Conservation (phyloP, 371 early-diverging fungal species). For the Smittium culicis region DNA sequence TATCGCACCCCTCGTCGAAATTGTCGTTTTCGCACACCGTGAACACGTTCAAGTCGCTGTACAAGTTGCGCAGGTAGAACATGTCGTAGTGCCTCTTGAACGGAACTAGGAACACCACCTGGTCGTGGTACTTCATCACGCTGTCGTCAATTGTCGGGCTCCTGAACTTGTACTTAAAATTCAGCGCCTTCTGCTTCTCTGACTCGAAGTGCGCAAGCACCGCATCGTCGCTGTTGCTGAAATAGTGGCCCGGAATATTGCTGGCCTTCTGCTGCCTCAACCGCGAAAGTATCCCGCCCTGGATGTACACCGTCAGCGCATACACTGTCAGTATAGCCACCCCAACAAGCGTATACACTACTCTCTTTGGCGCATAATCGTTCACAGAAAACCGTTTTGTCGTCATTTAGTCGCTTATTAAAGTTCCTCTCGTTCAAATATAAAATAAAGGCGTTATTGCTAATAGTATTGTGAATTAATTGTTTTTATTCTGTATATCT, state of each 20-base stretch:
- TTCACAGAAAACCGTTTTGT: too few species aligned
- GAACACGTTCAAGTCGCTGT: neutral
- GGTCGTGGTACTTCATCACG: neutral
- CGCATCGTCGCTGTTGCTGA: neutral
- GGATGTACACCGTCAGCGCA: too few species aligned
- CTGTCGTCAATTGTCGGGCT: neutral
- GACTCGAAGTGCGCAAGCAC: neutral
- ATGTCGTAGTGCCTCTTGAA: neutral
- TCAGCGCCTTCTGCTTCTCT: neutral
- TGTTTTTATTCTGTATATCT: too few species aligned
- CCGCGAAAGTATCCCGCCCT: too few species aligned
- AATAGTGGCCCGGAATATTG: neutral
- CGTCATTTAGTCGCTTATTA: too few species aligned
- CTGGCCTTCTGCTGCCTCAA: too few species aligned
- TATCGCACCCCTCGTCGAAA: neutral
- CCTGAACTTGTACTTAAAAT: neutral
- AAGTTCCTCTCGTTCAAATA: too few species aligned
- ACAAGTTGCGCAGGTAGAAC: neutral
- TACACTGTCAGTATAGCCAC: too few species aligned
- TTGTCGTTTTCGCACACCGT: neutral
- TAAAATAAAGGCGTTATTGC: too few species aligned
- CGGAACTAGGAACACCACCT: neutral
- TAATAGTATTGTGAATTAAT: too few species aligned
- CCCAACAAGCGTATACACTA: too few species aligned
- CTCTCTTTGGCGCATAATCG: too few species aligned